Conservation (phyloP, 1,284 basidiomycete species). For the Trichosporon coremiiforme region DNA sequence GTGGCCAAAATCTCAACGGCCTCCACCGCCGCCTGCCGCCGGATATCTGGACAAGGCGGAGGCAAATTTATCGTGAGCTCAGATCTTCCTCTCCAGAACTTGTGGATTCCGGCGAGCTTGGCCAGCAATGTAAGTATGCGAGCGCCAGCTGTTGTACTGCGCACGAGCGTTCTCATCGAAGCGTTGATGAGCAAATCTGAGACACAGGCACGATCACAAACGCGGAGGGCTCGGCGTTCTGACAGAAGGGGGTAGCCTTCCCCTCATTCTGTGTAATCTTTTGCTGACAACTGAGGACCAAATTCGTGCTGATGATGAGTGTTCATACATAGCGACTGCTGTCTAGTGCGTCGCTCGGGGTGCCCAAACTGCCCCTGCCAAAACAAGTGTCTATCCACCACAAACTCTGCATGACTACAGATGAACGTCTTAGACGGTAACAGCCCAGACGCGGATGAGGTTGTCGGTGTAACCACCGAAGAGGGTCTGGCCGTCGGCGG, state of each 20-base stretch:
- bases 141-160: no score
- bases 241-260: no score
- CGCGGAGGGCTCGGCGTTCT: no score
- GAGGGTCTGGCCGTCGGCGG: slow-evolving; percentile 93
- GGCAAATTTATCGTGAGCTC: neutral
- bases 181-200: no score
- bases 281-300: neutral
- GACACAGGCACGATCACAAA: neutral
- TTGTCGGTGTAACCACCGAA: slow-evolving; percentile 95
- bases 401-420: slow-evolving; percentile 32
- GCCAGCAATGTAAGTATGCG: no score
- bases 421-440: slow-evolving; percentile 59
- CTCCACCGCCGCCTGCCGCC: slow-evolving; percentile 3
- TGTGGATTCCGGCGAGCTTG: no score
- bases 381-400: slow-evolving; percentile 25
- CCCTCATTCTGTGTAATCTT: no score
- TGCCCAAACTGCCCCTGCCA: slow-evolving; percentile 1
- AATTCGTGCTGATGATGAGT: neutral
- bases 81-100: neutral
- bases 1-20: slow-evolving; percentile 11
- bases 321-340: slow-evolving; percentile 16
- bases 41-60: neutral
- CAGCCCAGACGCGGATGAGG: slow-evolving; percentile 88
- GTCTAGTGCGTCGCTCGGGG: slow-evolving; percentile 7
- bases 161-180: no score